A percentile compares a stretch with the other conserved stretches of the same genome.
Evolutionary conservation across 1,284 basidiomycete species (phyloP).

Genomic region (Malassezia obtusa): DNA sequence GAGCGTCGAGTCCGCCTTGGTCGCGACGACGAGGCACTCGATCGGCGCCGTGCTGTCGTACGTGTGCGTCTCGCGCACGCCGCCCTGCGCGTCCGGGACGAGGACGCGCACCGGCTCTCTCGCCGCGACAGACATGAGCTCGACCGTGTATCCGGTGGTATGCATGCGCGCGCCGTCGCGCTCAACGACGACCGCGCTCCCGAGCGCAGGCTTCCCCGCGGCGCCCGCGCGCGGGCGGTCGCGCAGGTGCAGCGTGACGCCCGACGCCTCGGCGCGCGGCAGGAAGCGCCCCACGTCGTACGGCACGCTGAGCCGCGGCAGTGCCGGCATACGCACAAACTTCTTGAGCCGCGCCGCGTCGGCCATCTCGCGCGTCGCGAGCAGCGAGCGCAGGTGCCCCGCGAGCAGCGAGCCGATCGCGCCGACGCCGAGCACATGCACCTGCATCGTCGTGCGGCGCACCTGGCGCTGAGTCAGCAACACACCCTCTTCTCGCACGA

Average conservation of each 20-base stretch:
- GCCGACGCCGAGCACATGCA: constrained; percentile 44
- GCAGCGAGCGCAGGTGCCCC: constrained; percentile 27
- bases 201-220: neutral
- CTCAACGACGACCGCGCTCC: constrained; percentile 14
- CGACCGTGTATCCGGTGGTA: constrained; percentile 26
- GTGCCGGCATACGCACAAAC: constrained; percentile 7
- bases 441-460: constrained; percentile 25
- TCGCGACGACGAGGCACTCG: constrained; percentile 62
- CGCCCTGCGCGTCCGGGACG: constrained; percentile 23
- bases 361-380: constrained; percentile 17
- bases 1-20: constrained; percentile 65
- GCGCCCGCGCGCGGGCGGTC: neutral
- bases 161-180: constrained; percentile 25
- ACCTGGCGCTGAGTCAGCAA: neutral
- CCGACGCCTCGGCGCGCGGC: constrained; percentile 20
- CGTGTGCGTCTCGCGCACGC: constrained; percentile 18
- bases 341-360: neutral
- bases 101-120: neutral
- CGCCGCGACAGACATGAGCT: constrained; percentile 17
- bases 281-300: constrained; percentile 21
- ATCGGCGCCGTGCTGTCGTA: constrained; percentile 23
- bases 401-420: constrained; percentile 42
- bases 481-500: neutral
- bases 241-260: constrained; percentile 32
- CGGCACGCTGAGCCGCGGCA: constrained; percentile 24